These are phyloP conservation scores for Plenodomus biglobosus DNA, from an alignment of 2,329 filamentous ascomycete species.

Conservation along the genomic window DNA sequence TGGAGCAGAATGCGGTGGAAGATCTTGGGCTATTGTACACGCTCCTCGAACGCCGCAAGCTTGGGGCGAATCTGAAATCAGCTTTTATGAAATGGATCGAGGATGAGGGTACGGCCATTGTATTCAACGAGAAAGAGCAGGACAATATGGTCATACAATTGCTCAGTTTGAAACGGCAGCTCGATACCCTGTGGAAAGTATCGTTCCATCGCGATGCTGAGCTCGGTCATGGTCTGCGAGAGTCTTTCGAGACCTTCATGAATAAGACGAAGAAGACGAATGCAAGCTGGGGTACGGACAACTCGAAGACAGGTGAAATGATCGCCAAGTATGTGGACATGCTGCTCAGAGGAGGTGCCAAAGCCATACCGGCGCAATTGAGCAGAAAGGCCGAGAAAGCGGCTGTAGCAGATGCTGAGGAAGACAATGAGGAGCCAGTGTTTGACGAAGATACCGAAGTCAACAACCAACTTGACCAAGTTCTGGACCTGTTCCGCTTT, in stretches of 20 bases:
- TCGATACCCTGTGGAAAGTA: constrained; percentile 75
- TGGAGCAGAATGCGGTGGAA: constrained; percentile 68
- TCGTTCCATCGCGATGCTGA: constrained; percentile 77
- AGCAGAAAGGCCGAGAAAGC: constrained; percentile 60
- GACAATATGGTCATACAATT: constrained; percentile 86
- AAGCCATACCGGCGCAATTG: constrained; percentile 72
- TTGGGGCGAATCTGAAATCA: constrained; percentile 68
- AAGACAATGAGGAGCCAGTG: constrained; percentile 61
- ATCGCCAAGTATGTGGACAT: constrained; percentile 96
- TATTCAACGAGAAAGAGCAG: constrained; percentile 75
- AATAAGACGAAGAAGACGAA: constrained; percentile 77
- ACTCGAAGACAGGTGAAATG: constrained; percentile 96
- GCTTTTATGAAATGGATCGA: constrained; percentile 82
- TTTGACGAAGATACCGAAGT: constrained; percentile 91
- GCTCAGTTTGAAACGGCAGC: constrained; percentile 74
- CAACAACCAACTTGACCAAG: constrained; percentile 87
- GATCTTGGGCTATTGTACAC: constrained; percentile 77
- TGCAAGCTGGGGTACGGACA: constrained; percentile 74
- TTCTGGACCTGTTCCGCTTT: constrained; percentile 92
- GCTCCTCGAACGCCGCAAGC: constrained; percentile 69
- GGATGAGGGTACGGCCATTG: constrained; percentile 71
- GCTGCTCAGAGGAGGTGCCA: constrained; percentile 83
- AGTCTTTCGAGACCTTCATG: constrained; percentile 87
- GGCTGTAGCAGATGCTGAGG: constrained; percentile 60
- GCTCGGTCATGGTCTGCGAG: constrained; percentile 75